Evolutionary conservation across 1,284 basidiomycete species (phyloP).

Genomic region (Marasmius sp.): DNA sequence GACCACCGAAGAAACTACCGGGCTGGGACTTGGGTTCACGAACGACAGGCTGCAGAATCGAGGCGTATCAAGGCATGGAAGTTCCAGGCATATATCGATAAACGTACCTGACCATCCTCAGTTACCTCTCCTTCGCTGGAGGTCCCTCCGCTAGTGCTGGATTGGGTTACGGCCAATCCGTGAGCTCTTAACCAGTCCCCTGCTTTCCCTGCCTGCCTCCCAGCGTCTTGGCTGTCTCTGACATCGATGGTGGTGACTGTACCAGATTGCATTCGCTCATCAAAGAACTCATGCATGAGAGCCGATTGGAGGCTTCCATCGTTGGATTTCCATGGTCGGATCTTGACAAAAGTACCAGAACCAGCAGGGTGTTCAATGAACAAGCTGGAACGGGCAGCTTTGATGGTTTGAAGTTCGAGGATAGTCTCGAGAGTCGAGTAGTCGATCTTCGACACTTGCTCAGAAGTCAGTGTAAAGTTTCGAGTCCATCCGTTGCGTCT

Average conservation of each 20-base stretch:
- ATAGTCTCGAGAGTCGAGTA: slow-evolving; percentile 25
- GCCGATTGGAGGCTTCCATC: slow-evolving; percentile 25
- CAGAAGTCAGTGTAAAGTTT: slow-evolving; percentile 22
- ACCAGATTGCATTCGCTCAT: slow-evolving; percentile 19
- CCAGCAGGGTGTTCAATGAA: slow-evolving; percentile 25
- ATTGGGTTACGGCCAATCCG: slow-evolving; percentile 1
- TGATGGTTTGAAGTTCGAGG: slow-evolving; percentile 26
- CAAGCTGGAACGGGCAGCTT: slow-evolving; percentile 20
- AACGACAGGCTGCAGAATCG: neutral
- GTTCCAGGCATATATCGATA: neutral
- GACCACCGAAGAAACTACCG: neutral
- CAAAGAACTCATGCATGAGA: slow-evolving; percentile 24
- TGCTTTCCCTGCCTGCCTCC: slow-evolving; percentile 15
- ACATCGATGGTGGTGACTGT: slow-evolving; percentile 24
- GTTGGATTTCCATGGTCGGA: slow-evolving; percentile 22
- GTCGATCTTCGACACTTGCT: slow-evolving; percentile 20
- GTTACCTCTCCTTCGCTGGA: neutral
- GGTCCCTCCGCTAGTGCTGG: neutral
- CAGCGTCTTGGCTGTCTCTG: slow-evolving; percentile 19
- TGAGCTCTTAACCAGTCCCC: slow-evolving; percentile 12
- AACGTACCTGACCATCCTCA: slow-evolving; percentile 5
- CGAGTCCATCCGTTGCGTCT: slow-evolving; percentile 30
- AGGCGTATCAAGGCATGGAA: neutral
- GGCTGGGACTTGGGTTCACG: neutral
- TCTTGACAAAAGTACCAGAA: slow-evolving; percentile 23